phyloP scores from a whole-genome alignment of 225 moss, liverwort and hornwort species.

The Bryum argenteum region DNA sequence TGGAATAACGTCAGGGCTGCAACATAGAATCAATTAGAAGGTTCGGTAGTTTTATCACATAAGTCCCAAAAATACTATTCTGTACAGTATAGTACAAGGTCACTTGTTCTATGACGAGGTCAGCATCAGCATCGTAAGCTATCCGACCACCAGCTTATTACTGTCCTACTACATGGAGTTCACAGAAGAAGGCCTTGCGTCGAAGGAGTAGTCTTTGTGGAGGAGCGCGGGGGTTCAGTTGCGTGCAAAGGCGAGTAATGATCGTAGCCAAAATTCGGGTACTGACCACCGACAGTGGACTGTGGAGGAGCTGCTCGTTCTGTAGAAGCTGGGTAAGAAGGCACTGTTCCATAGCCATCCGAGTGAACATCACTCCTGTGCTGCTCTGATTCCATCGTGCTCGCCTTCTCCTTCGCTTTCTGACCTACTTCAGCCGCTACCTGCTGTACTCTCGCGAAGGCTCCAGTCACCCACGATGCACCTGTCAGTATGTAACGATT shows the following conservation, averaged over 20 bases:
- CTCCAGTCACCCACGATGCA: constrained; percentile 63
- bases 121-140: constrained; percentile 22
- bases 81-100: constrained; percentile 57
- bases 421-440: constrained; percentile 61
- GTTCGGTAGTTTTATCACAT: neutral
- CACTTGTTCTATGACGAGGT: constrained; percentile 27
- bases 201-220: constrained; percentile 63
- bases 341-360: constrained; percentile 48
- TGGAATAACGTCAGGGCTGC: neutral
- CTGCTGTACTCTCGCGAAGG: constrained; percentile 58
- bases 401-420: constrained; percentile 74
- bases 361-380: constrained; percentile 24
- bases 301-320: constrained; percentile 72
- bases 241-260: constrained; percentile 62
- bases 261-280: constrained; percentile 70
- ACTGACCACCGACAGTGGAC: constrained; percentile 60
- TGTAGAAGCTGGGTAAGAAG: constrained; percentile 41
- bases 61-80: constrained; percentile 16
- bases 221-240: constrained; percentile 38
- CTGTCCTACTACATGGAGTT: constrained; percentile 17
- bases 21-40: constrained; percentile 24
- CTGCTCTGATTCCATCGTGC: constrained; percentile 54
- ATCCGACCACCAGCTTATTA: constrained; percentile 21
- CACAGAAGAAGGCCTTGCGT: constrained; percentile 62
- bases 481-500: constrained; percentile 87